Base-by-base conservation (phyloP, 2,329 filamentous ascomycete genomes). In the Pseudohalonectria lignicola region DNA sequence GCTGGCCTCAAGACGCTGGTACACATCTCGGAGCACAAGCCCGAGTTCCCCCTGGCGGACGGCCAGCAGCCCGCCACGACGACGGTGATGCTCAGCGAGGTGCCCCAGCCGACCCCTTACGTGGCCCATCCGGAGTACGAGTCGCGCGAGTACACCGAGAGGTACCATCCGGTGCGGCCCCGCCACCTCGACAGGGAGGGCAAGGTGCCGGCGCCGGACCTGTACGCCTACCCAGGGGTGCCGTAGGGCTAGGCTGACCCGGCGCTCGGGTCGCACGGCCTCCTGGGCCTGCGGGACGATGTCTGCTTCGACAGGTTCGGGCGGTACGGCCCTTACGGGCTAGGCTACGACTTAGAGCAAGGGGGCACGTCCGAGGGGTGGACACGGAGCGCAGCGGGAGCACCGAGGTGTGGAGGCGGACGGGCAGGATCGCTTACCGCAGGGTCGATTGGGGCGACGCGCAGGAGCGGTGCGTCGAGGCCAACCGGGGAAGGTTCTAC, bases 281-380 rank as follows among this genome's bases (percentile, higher is more conserved):
- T 86, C 33, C 61, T 94, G 4, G 86, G 84, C 0, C 58, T 94
- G 30, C 68, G 79, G 17, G 72, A 86, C 43, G 81, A 92, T 49
- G 66, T 93, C 12, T 94, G 87, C 60, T 94, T 93, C 54, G 87
- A 94, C 51, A 75, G 87, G 5, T 93, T 86, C 53, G 84, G 86
- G 15, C 75, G 87, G 34, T 74, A 90, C 28, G 87, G 86, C 0
- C 82, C 86, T 0, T 94, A 94, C 51, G 87, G 87, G 0, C 64
- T 87, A 30, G 87, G 87, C n/a, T 94, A 94, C 57, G 76, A 73
- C 49, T 69, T 73, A 42, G 73, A 76, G 39, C 73, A 76, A 45
- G 87, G 87, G 12, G 87, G 87, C 17, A 60, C 74, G 1, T 76
- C 74, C 19, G 76, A 87, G 39, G 76, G 76, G 67, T 83, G 40